Conservation (phyloP, 2,329 filamentous ascomycete species). For the Aspergillus versicolor region DNA sequence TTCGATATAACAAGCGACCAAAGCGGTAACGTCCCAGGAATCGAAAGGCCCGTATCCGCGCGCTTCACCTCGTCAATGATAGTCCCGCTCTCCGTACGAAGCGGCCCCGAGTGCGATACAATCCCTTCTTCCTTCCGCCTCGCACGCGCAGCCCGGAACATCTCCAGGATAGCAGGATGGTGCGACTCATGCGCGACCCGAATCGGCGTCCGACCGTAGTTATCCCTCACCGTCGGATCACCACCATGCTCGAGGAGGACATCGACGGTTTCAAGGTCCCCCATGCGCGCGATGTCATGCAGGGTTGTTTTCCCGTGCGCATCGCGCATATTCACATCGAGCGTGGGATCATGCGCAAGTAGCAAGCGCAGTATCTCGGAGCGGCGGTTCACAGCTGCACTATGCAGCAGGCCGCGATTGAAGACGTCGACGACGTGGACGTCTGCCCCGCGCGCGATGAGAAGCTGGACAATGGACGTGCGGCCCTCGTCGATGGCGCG, state of each 20-base stretch:
- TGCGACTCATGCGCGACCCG: conserved; percentile 6
- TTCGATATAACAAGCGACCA: conserved; percentile 1
- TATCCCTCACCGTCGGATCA: conserved; percentile 9
- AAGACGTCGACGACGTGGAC: conserved; percentile 10
- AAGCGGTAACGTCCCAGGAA: neutral
- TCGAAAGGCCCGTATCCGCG: neutral
- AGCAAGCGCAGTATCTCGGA: neutral
- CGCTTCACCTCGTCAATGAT: neutral
- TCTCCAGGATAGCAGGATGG: neutral
- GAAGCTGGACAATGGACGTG: neutral
- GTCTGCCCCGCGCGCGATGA: neutral
- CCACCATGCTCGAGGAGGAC: conserved; percentile 5
- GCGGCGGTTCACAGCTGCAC: conserved; percentile 3
- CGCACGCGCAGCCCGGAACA: neutral
- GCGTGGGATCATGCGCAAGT: neutral
- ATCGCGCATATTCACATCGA: conserved; percentile 10
- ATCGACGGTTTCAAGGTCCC: neutral
- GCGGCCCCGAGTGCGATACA: neutral
- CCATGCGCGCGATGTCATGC: conserved; percentile 3
- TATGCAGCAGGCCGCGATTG: conserved; percentile 3
- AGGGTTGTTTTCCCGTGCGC: conserved; percentile 7
- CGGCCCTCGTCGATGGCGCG: conserved; percentile 1
- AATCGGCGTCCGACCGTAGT: conserved; percentile 6
- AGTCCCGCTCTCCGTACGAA: neutral
- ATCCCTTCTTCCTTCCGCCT: neutral